Conservation (phyloP, 2,329 filamentous ascomycete genomes). For the Rhynchosporium graminicola region DNA sequence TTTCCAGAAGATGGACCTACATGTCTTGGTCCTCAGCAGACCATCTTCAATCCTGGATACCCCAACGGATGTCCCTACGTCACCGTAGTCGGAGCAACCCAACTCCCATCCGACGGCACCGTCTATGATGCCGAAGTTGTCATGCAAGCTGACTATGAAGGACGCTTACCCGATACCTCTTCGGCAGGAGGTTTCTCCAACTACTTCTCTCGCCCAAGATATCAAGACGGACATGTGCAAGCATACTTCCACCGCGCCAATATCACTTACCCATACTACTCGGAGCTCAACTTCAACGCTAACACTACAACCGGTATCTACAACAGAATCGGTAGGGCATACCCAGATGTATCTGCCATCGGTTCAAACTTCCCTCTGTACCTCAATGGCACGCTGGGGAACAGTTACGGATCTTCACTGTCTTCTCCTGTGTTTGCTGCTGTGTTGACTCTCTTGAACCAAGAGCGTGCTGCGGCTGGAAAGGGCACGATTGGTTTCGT, state of each 20-base stretch:
- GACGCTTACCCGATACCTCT: slow-evolving; percentile 46
- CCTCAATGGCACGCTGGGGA: slow-evolving; percentile 10
- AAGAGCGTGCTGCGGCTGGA: slow-evolving; percentile 44
- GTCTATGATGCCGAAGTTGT: slow-evolving; percentile 32
- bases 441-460: slow-evolving; percentile 41
- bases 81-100: slow-evolving; percentile 65
- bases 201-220: slow-evolving; percentile 51
- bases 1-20: slow-evolving; percentile 62
- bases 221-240: slow-evolving; percentile 49
- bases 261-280: slow-evolving; percentile 32
- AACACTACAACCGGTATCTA: slow-evolving; percentile 50
- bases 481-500: slow-evolving; percentile 47
- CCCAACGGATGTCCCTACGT: slow-evolving; percentile 69
- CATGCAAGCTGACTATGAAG: slow-evolving; percentile 28
- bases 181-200: slow-evolving; percentile 52
- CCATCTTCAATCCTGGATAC: slow-evolving; percentile 49
- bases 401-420: slow-evolving; percentile 29
- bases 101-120: slow-evolving; percentile 46
- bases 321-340: slow-evolving; percentile 51
- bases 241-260: slow-evolving; percentile 44
- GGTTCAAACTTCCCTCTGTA: slow-evolving; percentile 41
- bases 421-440: slow-evolving; percentile 31
- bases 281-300: slow-evolving; percentile 39
- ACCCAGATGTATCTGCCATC: slow-evolving; percentile 57
- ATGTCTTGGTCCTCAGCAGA: slow-evolving; percentile 42